A percentile compares a stretch with the other conserved stretches of the same genome.
Conservation (phyloP, 441 rosid genomes). For the Erodium texanum region DNA sequence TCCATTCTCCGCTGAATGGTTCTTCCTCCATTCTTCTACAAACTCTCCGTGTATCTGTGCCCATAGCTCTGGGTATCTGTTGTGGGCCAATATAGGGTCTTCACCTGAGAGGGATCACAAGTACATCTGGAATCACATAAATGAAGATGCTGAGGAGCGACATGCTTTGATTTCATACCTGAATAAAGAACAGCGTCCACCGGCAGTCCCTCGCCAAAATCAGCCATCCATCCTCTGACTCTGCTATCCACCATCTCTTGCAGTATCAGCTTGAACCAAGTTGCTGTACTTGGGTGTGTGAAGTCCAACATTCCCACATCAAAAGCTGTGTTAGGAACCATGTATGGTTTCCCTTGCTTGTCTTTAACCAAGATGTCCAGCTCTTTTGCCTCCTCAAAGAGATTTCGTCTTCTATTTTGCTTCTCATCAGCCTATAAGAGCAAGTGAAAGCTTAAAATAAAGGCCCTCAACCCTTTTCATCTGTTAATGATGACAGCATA, state of each 20-base stretch:
- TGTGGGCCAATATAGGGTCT: constrained; percentile 57
- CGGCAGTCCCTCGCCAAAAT: constrained; percentile 74
- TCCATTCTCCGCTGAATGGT: constrained; percentile 9
- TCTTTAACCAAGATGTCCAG: constrained; percentile 52
- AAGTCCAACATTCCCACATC: constrained; percentile 69
- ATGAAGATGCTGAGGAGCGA: too few relatives aligned
- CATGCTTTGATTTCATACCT: constrained; percentile 27
- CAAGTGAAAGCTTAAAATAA: constrained; percentile 15
- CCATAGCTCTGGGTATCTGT: constrained; percentile 72
- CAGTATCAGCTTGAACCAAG: constrained; percentile 57
- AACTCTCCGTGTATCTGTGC: constrained; percentile 60
- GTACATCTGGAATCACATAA: too few relatives aligned
- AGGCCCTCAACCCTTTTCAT: constrained; percentile 6
- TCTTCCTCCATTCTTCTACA: constrained; percentile 53
- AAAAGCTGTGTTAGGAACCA: constrained; percentile 68
- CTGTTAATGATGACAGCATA: too few relatives aligned
- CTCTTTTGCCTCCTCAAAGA: constrained; percentile 50
- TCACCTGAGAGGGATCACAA: too few relatives aligned
- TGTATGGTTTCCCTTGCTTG: constrained; percentile 41
- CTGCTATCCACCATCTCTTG: constrained; percentile 59
- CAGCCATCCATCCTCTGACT: constrained; percentile 76
- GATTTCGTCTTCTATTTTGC: constrained; percentile 42
- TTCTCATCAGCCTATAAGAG: constrained; percentile 37
- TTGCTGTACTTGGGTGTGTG: constrained; percentile 47
- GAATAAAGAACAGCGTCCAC: constrained; percentile 52